Evolutionary conservation across 108 stramenopile species (phyloP).

Genomic region (Nitzschia palea): DNA sequence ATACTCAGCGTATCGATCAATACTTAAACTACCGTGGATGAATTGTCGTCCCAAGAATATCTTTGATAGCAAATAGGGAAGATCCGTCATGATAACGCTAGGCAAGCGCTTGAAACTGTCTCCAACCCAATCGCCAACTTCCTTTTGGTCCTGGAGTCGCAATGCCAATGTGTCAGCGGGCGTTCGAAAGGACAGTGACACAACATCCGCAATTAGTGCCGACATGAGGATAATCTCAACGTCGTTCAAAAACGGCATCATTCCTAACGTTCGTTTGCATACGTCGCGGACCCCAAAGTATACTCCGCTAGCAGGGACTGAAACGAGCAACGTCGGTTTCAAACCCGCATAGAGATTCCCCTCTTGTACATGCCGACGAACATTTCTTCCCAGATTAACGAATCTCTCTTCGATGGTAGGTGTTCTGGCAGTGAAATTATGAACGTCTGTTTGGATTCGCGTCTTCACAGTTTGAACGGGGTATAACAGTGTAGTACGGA

Average conservation of each 20-base stretch:
- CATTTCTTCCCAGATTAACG: conserved; percentile 37
- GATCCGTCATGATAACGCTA: conserved; percentile 48
- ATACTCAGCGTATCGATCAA: conserved; percentile 66
- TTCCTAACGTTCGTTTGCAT: conserved; percentile 47
- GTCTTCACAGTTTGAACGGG: conserved; percentile 76
- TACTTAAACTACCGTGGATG: conserved; percentile 54
- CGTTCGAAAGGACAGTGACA: conserved; percentile 64
- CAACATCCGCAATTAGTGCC: conserved; percentile 68
- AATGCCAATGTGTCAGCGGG: conserved; percentile 74
- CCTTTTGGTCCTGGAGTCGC: conserved; percentile 58
- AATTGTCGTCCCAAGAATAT: conserved; percentile 64
- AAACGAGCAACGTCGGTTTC: conserved; percentile 62
- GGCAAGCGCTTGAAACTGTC: conserved; percentile 68
- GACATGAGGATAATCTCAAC: conserved; percentile 42
- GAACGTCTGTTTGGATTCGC: conserved; percentile 61
- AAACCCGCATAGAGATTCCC: conserved; percentile 78
- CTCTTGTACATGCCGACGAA: conserved; percentile 47
- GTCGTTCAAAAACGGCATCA: conserved; percentile 32
- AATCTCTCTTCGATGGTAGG: conserved; percentile 32
- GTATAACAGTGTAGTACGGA: conserved; percentile 67
- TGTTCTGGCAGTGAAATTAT: conserved; percentile 9
- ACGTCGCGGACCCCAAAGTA: conserved; percentile 83
- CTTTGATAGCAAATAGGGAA: conserved; percentile 70
- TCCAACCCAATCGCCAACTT: conserved; percentile 64
- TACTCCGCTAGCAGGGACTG: conserved; percentile 79